Base-by-base conservation (phyloP, 352 stramenopile genomes). In the Elongisporangium senticosum region DNA sequence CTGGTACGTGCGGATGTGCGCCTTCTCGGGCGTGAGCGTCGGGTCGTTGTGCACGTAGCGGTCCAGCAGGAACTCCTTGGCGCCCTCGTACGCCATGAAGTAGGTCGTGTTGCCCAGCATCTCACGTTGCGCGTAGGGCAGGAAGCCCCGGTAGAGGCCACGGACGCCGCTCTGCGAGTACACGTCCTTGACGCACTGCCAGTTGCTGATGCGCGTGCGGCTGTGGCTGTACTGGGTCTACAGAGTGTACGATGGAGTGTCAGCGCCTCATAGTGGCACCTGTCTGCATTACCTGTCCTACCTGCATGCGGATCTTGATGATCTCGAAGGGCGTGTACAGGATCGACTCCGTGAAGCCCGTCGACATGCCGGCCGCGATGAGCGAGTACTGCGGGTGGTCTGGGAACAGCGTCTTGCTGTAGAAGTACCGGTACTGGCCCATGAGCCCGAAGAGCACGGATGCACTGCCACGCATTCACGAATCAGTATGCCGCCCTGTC, bases 91-190 rank as follows among this genome's bases (percentile, higher is more conserved):
- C 33, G 80, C 77, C 64, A 94, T 73, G 49, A 94, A 94, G 61
- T 94, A 94, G 51, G 79, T 76, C 53, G 81, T 87, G 67, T 94
- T 94, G 55, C 84, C 84, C 37, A 94, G 65, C 82, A 94, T 92
- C 65, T 94, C 84, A 28, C 83, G 80, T 55, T 79, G 65, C 3
- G 80, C 80, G 1, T 68, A 87, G 8, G 82, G 82, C 39, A 75
- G 65, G 43, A 92, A 68, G 6, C 84, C 84, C 4, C 84, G 84
- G 69, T 94, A 94, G 50, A 94, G 73, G n/a, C 82, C 80, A 24
- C 73, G 65, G 4, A 90, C 20, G 49, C 82, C 79, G 55, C 73
- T 87, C 53, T 74, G 75, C 51, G 59, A 58, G 58, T 86, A 86
- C 20, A 92, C 79, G 47, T 89, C 72, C 55, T 69, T 70, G 51